These are phyloP conservation scores for Globisporangium heterothallicum DNA, from an alignment of 352 stramenopile genomes.

Conservation along the genomic window DNA sequence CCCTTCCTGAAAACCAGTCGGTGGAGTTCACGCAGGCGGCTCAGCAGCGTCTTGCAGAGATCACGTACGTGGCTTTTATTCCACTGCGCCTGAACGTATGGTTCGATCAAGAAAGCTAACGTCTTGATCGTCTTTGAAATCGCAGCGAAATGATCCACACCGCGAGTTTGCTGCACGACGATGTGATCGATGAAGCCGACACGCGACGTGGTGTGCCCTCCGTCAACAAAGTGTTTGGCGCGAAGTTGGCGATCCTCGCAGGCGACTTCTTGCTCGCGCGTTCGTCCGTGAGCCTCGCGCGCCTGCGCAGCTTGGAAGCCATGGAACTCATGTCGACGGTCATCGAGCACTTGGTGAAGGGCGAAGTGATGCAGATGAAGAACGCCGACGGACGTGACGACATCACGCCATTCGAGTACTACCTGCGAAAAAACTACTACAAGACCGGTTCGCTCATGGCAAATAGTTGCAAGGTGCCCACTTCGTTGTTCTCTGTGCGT, in stretches of 20 bases:
- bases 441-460: slow-evolving; percentile 99
- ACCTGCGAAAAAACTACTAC: slow-evolving; percentile 99
- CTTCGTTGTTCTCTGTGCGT: too few species aligned
- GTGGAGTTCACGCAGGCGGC: slow-evolving; percentile 65
- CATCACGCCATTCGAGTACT: slow-evolving; percentile 92
- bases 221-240: slow-evolving; percentile 97
- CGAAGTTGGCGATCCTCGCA: slow-evolving; percentile 97
- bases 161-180: slow-evolving; percentile 97
- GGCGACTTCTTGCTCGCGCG: slow-evolving; percentile 97
- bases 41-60: slow-evolving; percentile 79
- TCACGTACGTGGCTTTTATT: slow-evolving; percentile 48
- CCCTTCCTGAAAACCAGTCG: slow-evolving; percentile 50
- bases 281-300: slow-evolving; percentile 93
- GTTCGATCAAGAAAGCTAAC: too few species aligned
- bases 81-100: neutral
- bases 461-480: slow-evolving; percentile 88
- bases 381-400: slow-evolving; percentile 53
- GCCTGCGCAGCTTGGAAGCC: slow-evolving; percentile 92
- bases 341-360: slow-evolving; percentile 98
- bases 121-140: neutral
- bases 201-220: slow-evolving; percentile 91
- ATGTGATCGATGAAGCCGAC: slow-evolving; percentile 98
- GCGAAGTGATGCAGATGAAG: slow-evolving; percentile 99
- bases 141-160: slow-evolving; percentile 98
- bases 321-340: slow-evolving; percentile 97